A percentile compares a stretch with the other conserved stretches of the same genome.
These are phyloP conservation scores for Jaltomata sinuosa DNA, from an alignment of 257 asterid genomes.

Conservation along the genomic window DNA sequence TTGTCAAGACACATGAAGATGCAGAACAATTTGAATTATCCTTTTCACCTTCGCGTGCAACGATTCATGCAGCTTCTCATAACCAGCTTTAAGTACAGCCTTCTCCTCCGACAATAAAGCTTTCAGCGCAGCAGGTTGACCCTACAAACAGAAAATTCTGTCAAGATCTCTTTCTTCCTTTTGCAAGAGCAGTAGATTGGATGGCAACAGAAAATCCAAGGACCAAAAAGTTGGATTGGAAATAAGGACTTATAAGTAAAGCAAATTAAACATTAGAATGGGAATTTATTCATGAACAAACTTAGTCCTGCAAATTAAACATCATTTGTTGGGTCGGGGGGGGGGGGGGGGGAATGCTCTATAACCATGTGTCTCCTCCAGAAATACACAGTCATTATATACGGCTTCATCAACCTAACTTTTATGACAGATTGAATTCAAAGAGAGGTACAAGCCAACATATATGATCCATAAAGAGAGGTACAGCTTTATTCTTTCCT, in stretches of 20 bases:
- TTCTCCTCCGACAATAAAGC: constrained; percentile 63
- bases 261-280: not conserved
- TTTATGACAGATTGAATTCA: not conserved
- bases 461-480: not conserved
- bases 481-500: not conserved
- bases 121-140: constrained; percentile 61
- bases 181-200: not conserved
- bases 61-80: constrained; percentile 59
- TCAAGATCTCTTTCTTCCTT: not conserved
- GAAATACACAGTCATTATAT: not conserved
- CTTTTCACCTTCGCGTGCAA: constrained; percentile 41
- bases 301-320: not conserved
- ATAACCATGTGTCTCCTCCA: not conserved
- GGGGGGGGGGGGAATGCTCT: not conserved
- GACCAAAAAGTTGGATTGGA: not conserved
- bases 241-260: not conserved
- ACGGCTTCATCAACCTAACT: not conserved
- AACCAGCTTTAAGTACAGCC: constrained; percentile 72
- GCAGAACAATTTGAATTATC: not conserved
- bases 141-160: constrained; percentile 24
- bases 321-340: not conserved
- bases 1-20: not conserved
- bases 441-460: not conserved
- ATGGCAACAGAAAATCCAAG: not conserved
- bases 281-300: not conserved